Evolutionary conservation across 805 yeast species (phyloP).

Genomic region (Barnettozyma vustinii): DNA sequence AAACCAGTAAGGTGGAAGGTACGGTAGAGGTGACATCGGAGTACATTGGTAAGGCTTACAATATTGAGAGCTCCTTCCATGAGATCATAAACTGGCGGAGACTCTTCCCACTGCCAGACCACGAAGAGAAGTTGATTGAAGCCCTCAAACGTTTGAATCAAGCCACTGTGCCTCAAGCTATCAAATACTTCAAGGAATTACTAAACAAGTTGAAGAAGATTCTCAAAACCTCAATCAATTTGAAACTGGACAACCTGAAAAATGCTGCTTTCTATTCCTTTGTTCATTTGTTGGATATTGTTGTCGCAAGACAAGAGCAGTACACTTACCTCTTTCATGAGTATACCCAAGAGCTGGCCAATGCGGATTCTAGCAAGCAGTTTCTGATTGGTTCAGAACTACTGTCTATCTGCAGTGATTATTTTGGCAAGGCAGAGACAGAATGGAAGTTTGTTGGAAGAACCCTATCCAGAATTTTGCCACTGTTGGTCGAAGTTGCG

Average conservation of each 20-base stretch:
- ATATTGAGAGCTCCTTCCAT: slow-evolving; percentile 50
- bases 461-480: slow-evolving; percentile 55
- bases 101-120: slow-evolving; percentile 30
- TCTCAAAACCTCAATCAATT: slow-evolving; percentile 22
- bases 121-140: slow-evolving; percentile 41
- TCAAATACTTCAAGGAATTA: slow-evolving; percentile 59
- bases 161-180: slow-evolving; percentile 46
- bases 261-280: slow-evolving; percentile 46
- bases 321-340: slow-evolving; percentile 51
- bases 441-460: slow-evolving; percentile 62
- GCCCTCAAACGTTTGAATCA: slow-evolving; percentile 46
- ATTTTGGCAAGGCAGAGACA: slow-evolving; percentile 42
- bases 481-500: slow-evolving; percentile 43
- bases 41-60: slow-evolving; percentile 65
- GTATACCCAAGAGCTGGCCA: slow-evolving; percentile 30
- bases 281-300: slow-evolving; percentile 55
- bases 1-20: slow-evolving; percentile 36
- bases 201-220: slow-evolving; percentile 36
- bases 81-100: slow-evolving; percentile 49
- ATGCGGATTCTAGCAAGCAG: slow-evolving; percentile 25
- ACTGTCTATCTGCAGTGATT: slow-evolving; percentile 38
- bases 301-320: slow-evolving; percentile 62
- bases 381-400: slow-evolving; percentile 50
- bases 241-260: slow-evolving; percentile 24
- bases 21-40: slow-evolving; percentile 50